Evolutionary conservation across 257 asterid species (phyloP), one percentile per base, ranked within the genome.

Genomic region (Apocynum venetum): DNA sequence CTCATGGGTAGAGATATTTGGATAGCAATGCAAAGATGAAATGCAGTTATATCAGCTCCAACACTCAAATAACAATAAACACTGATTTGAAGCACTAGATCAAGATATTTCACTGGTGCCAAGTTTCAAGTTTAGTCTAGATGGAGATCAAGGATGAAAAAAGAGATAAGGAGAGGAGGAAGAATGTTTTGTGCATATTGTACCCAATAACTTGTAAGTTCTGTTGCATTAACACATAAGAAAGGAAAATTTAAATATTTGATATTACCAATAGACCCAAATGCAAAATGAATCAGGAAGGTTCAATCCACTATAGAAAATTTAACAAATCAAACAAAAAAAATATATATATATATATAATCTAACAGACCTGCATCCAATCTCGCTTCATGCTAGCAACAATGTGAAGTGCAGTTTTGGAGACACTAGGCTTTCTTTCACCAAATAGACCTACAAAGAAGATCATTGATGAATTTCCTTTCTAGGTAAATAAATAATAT

Each of bases 331-430:
- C 67, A 57, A 17, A n/a, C 72, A 68, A 44, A 52, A 38, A 71
- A 71, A 70, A 72, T 7, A 25, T 25, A 48, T 5, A 46, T 41
- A 68, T 48, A 49, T 25, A 12, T 20, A 70, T 8, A 55, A 14
- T 4, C 4, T 56, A 47, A 57, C 65, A 77, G 63, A 89, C 98
- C 98, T 90, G 98, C 91, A 93, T 91, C 98, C 87, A 93, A 71
- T 91, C 98, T 80, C 97, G 88, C 86, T 93, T 93, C 98, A 93
- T 93, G 91, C 97, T 80, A 35, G 87, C 87, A 73, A 83, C 64
- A 83, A 83, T 80, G 36, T 65, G 82, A 70, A 80, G 82, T 38
- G 87, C 87, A 71, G 83, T 70, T 69, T 74, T 80, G 67, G 83
- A 70, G 35, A 83, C 57, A 51, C 44, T 73, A 13, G 81, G 78